Conservation (phyloP, 2,329 filamentous ascomycete genomes). For the Myotisia sp. region DNA sequence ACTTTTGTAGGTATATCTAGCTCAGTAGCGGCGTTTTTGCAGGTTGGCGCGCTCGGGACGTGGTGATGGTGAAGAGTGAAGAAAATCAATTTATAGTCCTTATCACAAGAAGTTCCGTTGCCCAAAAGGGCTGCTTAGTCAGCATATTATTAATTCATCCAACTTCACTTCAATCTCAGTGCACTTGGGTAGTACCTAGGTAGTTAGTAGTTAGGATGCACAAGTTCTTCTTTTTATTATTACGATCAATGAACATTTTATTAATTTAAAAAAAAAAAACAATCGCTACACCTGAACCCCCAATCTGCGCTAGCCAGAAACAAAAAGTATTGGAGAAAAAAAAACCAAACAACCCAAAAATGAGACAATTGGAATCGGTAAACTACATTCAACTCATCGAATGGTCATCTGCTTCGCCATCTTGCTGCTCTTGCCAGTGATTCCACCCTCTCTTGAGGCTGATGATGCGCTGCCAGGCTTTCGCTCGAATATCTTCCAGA, state of each 20-base stretch:
- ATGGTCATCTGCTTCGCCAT: conserved; percentile 95
- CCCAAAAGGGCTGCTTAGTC: conserved; percentile 10
- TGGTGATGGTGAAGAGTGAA: conserved; percentile 11
- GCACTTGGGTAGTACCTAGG: too few species aligned
- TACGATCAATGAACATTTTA: neutral
- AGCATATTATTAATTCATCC: too few species aligned
- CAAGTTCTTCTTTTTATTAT: neutral
- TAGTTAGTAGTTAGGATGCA: too few species aligned
- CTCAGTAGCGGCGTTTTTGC: conserved; percentile 1
- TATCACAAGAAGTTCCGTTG: conserved; percentile 11
- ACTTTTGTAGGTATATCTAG: conserved; percentile 4
- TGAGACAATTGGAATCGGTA: neutral
- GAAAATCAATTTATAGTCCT: conserved; percentile 15
- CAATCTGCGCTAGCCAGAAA: neutral
- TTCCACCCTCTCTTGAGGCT: conserved; percentile 47
- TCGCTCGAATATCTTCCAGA: conserved; percentile 99
- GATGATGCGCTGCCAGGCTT: conserved; percentile 63
- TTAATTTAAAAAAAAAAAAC: neutral
- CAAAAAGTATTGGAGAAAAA: neutral
- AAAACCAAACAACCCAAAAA: neutral
- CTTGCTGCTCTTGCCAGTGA: conserved; percentile 60
- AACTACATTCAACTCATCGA: too few species aligned
- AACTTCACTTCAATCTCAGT: neutral
- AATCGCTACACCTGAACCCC: neutral
- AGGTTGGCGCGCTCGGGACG: conserved; percentile 5